Conservation (phyloP, 805 yeast genomes). For the Wickerhamiella alocasiicola region DNA sequence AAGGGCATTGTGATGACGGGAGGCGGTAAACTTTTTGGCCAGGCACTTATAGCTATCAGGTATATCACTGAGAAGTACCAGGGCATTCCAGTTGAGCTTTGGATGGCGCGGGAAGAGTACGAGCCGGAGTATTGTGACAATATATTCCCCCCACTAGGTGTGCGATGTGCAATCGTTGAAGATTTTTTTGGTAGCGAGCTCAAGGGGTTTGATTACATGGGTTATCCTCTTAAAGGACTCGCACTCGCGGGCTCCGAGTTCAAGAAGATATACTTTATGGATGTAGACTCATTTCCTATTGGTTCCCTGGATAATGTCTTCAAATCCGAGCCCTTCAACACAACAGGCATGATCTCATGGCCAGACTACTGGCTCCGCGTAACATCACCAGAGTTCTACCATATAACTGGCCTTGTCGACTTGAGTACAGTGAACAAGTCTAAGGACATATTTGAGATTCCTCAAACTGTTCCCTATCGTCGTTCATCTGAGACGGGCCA, state of each 20-base stretch:
- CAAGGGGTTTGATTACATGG: slow-evolving; percentile 38
- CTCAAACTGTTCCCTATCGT: slow-evolving; percentile 54
- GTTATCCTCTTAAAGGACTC: slow-evolving; percentile 58
- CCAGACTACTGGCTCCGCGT: slow-evolving; percentile 86
- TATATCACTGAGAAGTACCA: slow-evolving; percentile 50
- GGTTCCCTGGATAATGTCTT: slow-evolving; percentile 51
- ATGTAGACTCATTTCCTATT: slow-evolving; percentile 65
- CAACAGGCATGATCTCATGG: slow-evolving; percentile 50
- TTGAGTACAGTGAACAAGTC: neutral
- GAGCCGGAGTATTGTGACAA: slow-evolving; percentile 58
- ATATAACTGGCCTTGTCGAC: slow-evolving; percentile 43
- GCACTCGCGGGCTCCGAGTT: slow-evolving; percentile 64
- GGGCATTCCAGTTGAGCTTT: slow-evolving; percentile 69
- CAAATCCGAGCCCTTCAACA: slow-evolving; percentile 40
- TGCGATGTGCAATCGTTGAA: slow-evolving; percentile 52
- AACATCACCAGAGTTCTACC: slow-evolving; percentile 60
- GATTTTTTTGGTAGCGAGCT: slow-evolving; percentile 47
- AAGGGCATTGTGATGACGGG: slow-evolving; percentile 60
- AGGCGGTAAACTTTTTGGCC: slow-evolving; percentile 67
- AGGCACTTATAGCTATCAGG: slow-evolving; percentile 51
- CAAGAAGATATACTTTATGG: slow-evolving; percentile 57
- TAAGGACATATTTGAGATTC: slow-evolving; percentile 28
- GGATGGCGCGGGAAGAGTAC: slow-evolving; percentile 63
- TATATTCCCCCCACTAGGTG: slow-evolving; percentile 49
- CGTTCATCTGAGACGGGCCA: slow-evolving; percentile 63